phyloP scores from a whole-genome alignment of 345 rosid species.

The Psidium friedrichsthalianum region DNA sequence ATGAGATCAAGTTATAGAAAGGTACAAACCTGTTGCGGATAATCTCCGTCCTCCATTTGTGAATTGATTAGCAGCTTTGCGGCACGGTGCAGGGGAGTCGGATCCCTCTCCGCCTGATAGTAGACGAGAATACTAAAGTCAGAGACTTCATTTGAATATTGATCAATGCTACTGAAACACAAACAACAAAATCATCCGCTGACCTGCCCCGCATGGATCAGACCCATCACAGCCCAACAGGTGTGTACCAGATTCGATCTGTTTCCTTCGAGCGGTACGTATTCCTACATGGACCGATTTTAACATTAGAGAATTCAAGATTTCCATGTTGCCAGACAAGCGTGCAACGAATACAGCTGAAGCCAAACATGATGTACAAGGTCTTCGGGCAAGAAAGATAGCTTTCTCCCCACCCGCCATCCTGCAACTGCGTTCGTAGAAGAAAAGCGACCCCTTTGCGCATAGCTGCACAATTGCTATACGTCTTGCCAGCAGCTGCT shows the following conservation, averaged over 20 bases:
- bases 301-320: neutral
- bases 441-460: conserved; percentile 34
- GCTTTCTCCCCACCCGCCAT: conserved; percentile 64
- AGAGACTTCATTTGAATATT: too few species aligned
- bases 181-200: neutral
- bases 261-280: conserved; percentile 25
- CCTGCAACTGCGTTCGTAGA: conserved; percentile 10
- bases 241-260: conserved; percentile 48
- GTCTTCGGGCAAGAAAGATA: conserved; percentile 29
- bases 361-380: neutral
- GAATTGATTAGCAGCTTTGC: too few species aligned
- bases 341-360: neutral
- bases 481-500: conserved; percentile 33
- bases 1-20: too few species aligned
- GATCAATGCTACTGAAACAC: neutral
- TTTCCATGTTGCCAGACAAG: neutral
- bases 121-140: too few species aligned
- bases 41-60: too few species aligned
- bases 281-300: conserved; percentile 6
- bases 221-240: conserved; percentile 35
- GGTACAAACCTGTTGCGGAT: too few species aligned
- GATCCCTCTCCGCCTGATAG: too few species aligned
- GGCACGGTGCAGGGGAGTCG: too few species aligned
- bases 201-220: conserved; percentile 48
- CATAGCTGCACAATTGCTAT: conserved; percentile 15